phyloP scores from a whole-genome alignment of 257 asterid species.

The Jacaranda mimosifolia region DNA sequence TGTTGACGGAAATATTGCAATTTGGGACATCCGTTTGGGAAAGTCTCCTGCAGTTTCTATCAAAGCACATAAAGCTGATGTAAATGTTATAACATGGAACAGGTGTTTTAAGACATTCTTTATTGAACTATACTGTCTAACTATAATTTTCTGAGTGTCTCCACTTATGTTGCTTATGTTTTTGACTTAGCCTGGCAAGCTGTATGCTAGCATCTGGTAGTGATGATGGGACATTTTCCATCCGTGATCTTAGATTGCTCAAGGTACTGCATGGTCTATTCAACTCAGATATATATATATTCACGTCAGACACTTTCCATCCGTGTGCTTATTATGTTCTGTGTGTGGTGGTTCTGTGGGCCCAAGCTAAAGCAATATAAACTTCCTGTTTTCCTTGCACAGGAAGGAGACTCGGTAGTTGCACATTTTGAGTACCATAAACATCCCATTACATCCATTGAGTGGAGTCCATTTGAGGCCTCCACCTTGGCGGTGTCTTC shows the following conservation, averaged over 20 bases:
- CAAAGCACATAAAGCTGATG: constrained; percentile 92
- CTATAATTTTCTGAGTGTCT: neutral
- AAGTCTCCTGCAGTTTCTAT: constrained; percentile 80
- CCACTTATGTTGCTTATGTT: constrained; percentile 30
- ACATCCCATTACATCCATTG: constrained; percentile 95
- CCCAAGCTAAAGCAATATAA: too few species aligned
- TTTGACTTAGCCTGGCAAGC: constrained; percentile 73
- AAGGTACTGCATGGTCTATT: constrained; percentile 56
- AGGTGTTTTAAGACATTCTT: constrained; percentile 51
- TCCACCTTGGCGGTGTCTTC: constrained; percentile 93
- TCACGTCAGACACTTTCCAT: too few species aligned
- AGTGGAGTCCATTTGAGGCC: constrained; percentile 97
- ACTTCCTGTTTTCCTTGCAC: constrained; percentile 13
- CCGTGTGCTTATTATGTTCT: neutral
- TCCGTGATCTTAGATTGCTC: constrained; percentile 84
- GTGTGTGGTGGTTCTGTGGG: neutral
- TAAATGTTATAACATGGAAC: constrained; percentile 97
- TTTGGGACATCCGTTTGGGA: constrained; percentile 90
- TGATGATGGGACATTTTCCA: constrained; percentile 93
- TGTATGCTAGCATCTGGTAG: constrained; percentile 96
- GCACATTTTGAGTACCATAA: constrained; percentile 88
- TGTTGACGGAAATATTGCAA: constrained; percentile 80
- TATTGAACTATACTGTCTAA: neutral
- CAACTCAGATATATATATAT: neutral
- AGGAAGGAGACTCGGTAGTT: constrained; percentile 85